These are phyloP conservation scores for Saccharomycopsis sp. DNA, from an alignment of 805 yeast species.

Conservation along the genomic window DNA sequence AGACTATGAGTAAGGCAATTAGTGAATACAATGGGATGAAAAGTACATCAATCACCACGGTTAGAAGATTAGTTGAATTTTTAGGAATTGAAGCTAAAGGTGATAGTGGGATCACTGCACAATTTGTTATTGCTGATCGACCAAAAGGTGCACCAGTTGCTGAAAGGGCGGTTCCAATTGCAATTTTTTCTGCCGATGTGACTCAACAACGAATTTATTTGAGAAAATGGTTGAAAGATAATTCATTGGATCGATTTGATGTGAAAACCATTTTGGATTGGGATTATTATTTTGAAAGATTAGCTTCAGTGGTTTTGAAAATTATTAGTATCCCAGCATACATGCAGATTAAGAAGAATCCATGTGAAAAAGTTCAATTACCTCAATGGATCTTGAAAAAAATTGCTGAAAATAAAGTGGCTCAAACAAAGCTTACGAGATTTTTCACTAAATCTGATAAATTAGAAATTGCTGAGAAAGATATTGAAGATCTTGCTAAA, in stretches of 20 bases:
- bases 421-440: constrained; percentile 55
- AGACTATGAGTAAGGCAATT: constrained; percentile 88
- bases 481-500: constrained; percentile 70
- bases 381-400: constrained; percentile 85
- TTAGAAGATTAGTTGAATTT: constrained; percentile 86
- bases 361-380: constrained; percentile 89
- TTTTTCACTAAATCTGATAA: constrained; percentile 45
- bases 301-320: constrained; percentile 89
- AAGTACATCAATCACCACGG: constrained; percentile 94
- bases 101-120: constrained; percentile 93
- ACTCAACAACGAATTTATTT: constrained; percentile 63
- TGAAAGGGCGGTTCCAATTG: constrained; percentile 94
- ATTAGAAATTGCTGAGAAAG: constrained; percentile 39
- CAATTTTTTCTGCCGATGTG: constrained; percentile 81
- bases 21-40: constrained; percentile 87
- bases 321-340: constrained; percentile 98
- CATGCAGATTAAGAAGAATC: constrained; percentile 76
- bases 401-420: constrained; percentile 55
- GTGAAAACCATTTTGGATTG: constrained; percentile 89
- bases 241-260: constrained; percentile 70
- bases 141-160: constrained; percentile 88
- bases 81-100: constrained; percentile 94
- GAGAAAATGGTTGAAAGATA: constrained; percentile 82
- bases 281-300: constrained; percentile 84
- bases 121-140: constrained; percentile 78